Evolutionary conservation across 352 stramenopile species (phyloP).

Genomic region (Pelagophyceae sp.): DNA sequence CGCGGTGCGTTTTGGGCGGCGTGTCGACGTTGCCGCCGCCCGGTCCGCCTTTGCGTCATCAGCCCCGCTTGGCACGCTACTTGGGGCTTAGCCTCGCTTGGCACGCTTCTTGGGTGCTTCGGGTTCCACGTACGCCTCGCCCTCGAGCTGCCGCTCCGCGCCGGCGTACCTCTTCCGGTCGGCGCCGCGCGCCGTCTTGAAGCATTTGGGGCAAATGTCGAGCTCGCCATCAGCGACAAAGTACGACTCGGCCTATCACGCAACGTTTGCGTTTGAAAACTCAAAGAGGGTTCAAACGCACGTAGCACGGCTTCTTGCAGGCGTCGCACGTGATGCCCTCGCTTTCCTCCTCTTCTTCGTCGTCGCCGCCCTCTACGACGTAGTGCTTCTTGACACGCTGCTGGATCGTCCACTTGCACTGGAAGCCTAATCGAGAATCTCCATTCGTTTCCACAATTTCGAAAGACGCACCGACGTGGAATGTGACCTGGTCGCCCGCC

Average conservation of each 20-base stretch:
- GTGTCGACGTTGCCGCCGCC: too few relatives aligned
- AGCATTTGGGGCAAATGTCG: constrained; percentile 28
- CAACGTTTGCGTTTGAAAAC: too few relatives aligned
- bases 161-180: constrained; percentile 23
- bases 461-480: too few relatives aligned
- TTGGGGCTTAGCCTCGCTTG: too few relatives aligned
- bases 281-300: too few relatives aligned
- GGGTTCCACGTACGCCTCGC: constrained; percentile 19
- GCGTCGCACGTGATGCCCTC: constrained; percentile 27
- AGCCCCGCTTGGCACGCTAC: too few relatives aligned
- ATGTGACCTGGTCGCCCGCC: constrained; percentile 24
- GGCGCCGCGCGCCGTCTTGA: constrained; percentile 15
- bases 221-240: constrained; percentile 22
- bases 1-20: too few relatives aligned
- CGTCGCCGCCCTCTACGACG: constrained; percentile 9
- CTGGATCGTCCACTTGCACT: constrained; percentile 30
- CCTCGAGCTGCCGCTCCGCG: constrained; percentile 19
- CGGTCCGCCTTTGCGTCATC: too few relatives aligned
- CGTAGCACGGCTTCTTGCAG: constrained; percentile 21
- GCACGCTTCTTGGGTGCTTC: too few relatives aligned
- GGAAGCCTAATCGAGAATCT: constrained; percentile 23
- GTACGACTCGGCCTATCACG: constrained; percentile 20
- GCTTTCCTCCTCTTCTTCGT: constrained; percentile 16
- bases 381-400: constrained; percentile 31
- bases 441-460: too few relatives aligned